phyloP scores from a whole-genome alignment of 1,284 basidiomycete genomes.

The Ustilago vetiveriae region DNA sequence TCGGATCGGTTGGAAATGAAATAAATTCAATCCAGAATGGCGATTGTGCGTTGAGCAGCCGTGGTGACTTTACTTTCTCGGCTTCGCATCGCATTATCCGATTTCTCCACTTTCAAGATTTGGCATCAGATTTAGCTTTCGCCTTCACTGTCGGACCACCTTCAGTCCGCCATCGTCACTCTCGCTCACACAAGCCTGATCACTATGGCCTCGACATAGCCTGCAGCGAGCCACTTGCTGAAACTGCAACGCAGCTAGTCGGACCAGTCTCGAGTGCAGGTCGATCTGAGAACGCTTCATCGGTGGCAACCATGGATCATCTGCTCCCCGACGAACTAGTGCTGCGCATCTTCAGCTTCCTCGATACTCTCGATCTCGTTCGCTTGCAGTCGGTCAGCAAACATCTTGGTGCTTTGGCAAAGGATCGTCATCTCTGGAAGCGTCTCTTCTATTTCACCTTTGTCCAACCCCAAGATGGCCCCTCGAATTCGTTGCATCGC shows the following conservation, averaged over 20 bases:
- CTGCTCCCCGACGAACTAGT: slow-evolving; percentile 33
- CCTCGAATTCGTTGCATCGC: not conserved
- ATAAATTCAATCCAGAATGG: too few species aligned
- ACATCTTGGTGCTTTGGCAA: slow-evolving; percentile 24
- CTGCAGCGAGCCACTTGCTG: too few species aligned
- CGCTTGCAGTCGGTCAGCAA: slow-evolving; percentile 24
- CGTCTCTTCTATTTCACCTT: slow-evolving; percentile 33
- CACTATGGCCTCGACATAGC: too few species aligned
- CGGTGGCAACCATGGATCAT: slow-evolving; percentile 5
- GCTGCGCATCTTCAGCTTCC: slow-evolving; percentile 31
- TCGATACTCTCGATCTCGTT: slow-evolving; percentile 23
- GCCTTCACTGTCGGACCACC: too few species aligned
- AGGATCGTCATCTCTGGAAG: slow-evolving; percentile 47
- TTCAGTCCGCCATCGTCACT: too few species aligned
- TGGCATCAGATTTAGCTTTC: too few species aligned
- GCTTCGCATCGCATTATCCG: not conserved
- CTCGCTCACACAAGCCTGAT: too few species aligned
- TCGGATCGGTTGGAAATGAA: too few species aligned
- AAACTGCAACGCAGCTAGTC: too few species aligned
- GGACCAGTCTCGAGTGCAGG: too few species aligned
- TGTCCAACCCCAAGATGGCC: slow-evolving; percentile 8
- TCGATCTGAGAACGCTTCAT: not conserved
- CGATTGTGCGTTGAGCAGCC: too few species aligned
- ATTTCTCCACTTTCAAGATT: not conserved
- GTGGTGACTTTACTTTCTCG: too few species aligned